Percentiles rank a stretch among this genome's conserved stretches.
Evolutionary conservation across 176 grass and related monocot species (phyloP).

Genomic region (Aegilops sharonensis): DNA sequence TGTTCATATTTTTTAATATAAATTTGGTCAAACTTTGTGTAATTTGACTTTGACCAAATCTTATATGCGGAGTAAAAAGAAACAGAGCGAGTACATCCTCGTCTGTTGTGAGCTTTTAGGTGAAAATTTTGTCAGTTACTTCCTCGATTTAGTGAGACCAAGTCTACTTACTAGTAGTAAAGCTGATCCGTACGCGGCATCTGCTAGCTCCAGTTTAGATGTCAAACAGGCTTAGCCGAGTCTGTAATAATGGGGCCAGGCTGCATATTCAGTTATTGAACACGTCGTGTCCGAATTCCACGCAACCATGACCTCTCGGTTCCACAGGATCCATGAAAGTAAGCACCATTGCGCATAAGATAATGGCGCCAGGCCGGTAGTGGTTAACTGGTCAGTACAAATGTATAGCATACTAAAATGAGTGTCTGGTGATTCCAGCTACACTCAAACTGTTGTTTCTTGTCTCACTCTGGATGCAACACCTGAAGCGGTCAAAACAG

Average conservation of each 20-base stretch:
- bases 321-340: neutral
- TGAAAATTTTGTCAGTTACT: neutral
- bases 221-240: constrained; percentile 13
- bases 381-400: neutral
- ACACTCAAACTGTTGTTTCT: constrained; percentile 17
- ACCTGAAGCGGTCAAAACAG: constrained; percentile 21
- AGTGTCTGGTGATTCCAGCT: constrained; percentile 33
- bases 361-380: constrained; percentile 28
- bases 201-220: constrained; percentile 18
- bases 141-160: constrained; percentile 1
- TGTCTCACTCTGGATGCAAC: constrained; percentile 14
- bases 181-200: neutral
- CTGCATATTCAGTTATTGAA: neutral
- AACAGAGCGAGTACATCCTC: too few species aligned
- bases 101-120: neutral
- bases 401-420: neutral
- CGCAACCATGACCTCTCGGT: neutral
- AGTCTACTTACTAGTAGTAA: neutral
- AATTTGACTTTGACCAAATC: too few species aligned
- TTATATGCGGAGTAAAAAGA: too few species aligned
- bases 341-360: neutral
- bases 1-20: too few species aligned
- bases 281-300: neutral
- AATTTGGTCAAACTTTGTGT: too few species aligned
- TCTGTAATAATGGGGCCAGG: neutral